A percentile compares a stretch with the other conserved stretches of the same genome.
phyloP scores from a whole-genome alignment of 805 yeast genomes.

The Wickerhamomyces hampshirensis region DNA sequence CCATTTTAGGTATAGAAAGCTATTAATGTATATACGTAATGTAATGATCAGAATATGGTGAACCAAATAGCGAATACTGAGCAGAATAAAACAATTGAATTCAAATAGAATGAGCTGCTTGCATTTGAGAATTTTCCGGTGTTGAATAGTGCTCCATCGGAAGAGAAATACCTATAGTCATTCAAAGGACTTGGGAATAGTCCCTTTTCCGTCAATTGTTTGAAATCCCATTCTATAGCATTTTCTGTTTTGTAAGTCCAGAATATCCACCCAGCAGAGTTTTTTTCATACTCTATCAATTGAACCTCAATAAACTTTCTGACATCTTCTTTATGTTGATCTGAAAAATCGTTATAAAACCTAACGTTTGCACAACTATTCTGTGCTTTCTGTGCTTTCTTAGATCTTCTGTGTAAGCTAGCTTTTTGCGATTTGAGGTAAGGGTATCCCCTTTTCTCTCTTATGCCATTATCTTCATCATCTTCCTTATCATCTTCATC shows the following conservation, averaged over 20 bases:
- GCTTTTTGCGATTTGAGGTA: too few species aligned
- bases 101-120: too few species aligned
- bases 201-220: slow-evolving; percentile 40
- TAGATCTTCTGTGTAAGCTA: too few species aligned
- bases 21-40: too few species aligned
- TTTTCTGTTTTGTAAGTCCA: slow-evolving; percentile 70
- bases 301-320: slow-evolving; percentile 59
- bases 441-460: too few species aligned
- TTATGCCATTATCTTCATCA: neutral
- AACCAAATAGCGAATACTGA: too few species aligned
- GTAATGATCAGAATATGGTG: too few species aligned
- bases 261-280: slow-evolving; percentile 57
- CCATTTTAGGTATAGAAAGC: too few species aligned
- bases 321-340: slow-evolving; percentile 36
- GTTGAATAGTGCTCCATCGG: too few species aligned
- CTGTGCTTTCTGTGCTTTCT: too few species aligned
- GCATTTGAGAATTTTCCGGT: too few species aligned
- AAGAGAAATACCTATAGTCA: slow-evolving; percentile 42
- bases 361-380: slow-evolving; percentile 36
- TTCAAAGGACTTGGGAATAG: slow-evolving; percentile 61
- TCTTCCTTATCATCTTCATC: neutral
- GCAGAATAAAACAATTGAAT: too few species aligned
- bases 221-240: slow-evolving; percentile 65
- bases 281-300: slow-evolving; percentile 43
- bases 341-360: slow-evolving; percentile 37